Base-by-base conservation (phyloP, 2,329 filamentous ascomycete genomes). In the Aspergillus costaricaensis region DNA sequence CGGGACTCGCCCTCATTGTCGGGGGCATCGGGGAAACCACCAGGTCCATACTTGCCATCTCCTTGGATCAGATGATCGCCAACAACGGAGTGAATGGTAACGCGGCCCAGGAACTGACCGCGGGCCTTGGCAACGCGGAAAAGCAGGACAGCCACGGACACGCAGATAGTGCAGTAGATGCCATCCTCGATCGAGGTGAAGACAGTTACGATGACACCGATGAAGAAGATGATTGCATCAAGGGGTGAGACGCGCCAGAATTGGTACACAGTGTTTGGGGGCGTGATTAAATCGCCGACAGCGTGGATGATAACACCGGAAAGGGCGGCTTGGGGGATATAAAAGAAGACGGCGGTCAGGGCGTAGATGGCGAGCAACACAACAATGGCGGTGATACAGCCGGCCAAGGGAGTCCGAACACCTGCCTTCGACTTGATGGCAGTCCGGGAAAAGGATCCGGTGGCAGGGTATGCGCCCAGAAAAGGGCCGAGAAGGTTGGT, bases 391-490 rank as follows among this genome's bases (percentile, higher is more conserved):
- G 93, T 97, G 65, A 98, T 91, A 44, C 96, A 85, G 78, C 95
- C 94, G 15, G 91, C 92, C 58, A 96, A 87, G 1, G 94, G 94
- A 0, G 93, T 97, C 23, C 92, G 88, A 4, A 97, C 94, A 70
- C 95, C 95, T 53, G 95, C 93, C 78, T 98, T 98, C 4, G 94
- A 95, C 77, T 97, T 96, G 79, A 98, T 97, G 56, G 95, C 94
- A 27, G 95, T 98, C 62, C 95, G 88, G 38, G 91, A 96, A 82
- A 98, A 98, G 2, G 95, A 98, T 1, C 95, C 95, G 2, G 94
- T 99, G 0, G 92, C 91, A 14, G 94, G 91, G 72, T 96, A 99
- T 2, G 85, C 95, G 54, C 94, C 95, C 2, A 98, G 83, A 79
- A 98, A 96, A 2, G 95, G 92, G 0, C 91, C 93, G 7, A 98